Conservation (phyloP, 306 rosid species). For the Cucumis sativus region Cucumber_9930_V3 NC_026659.2:24573001-24573500, state of each 20-base stretch:
- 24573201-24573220: slow-evolving; percentile 65
- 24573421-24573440: background rate
- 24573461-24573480: background rate
- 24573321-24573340: background rate
- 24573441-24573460: background rate
- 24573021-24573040: slow-evolving; percentile 13
- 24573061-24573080: background rate
- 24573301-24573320: background rate
- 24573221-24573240: background rate
- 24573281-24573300: background rate
- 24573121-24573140: slow-evolving; percentile 90
- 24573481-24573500: background rate
- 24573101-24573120: slow-evolving; percentile 98
- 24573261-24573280: background rate
- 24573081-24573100: slow-evolving; percentile 48
- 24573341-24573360: background rate
- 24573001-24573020: slow-evolving; percentile 70
- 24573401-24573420: background rate
- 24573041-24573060: background rate
- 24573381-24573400: background rate
- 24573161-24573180: slow-evolving; percentile 99
- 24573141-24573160: slow-evolving; percentile 91
- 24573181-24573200: slow-evolving; percentile 99
- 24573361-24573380: background rate
- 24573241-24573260: background rate